Evolutionary conservation across 1,284 basidiomycete species (phyloP).

Genomic region (Malassezia sp.): DNA sequence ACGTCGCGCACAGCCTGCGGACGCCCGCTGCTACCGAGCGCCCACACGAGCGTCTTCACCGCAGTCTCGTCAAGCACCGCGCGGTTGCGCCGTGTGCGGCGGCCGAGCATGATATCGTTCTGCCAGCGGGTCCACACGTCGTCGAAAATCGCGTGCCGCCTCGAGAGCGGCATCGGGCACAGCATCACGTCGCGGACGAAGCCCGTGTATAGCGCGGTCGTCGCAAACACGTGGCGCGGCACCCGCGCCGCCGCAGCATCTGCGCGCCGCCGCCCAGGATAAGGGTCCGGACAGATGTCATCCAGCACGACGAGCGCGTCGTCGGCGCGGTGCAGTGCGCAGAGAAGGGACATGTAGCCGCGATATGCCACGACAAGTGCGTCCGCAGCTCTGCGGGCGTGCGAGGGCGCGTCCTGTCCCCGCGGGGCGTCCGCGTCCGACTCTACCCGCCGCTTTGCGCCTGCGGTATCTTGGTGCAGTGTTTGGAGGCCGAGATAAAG

Average conservation of each 20-base stretch:
- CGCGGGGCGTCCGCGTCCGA: neutral
- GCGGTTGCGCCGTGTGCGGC: neutral
- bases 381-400: neutral
- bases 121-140: constrained; percentile 14
- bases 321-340: neutral
- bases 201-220: constrained; percentile 5
- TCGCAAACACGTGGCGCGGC: constrained; percentile 8
- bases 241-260: neutral
- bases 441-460: neutral
- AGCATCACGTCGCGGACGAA: constrained; percentile 6
- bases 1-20: neutral
- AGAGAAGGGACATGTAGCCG: constrained; percentile 7
- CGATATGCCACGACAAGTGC: constrained; percentile 6
- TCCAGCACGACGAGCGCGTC: constrained; percentile 5
- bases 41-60: constrained; percentile 15
- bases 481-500: constrained; percentile 2
- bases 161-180: constrained; percentile 4
- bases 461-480: neutral
- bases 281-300: constrained; percentile 3
- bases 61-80: constrained; percentile 5
- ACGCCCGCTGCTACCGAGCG: neutral
- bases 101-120: constrained; percentile 2
- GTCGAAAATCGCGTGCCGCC: neutral
- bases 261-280: neutral
- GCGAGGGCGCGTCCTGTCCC: neutral